Evolutionary conservation across 2,329 filamentous ascomycete genomes (phyloP).

Genomic region (Hypoxylon rubiginosum): DNA sequence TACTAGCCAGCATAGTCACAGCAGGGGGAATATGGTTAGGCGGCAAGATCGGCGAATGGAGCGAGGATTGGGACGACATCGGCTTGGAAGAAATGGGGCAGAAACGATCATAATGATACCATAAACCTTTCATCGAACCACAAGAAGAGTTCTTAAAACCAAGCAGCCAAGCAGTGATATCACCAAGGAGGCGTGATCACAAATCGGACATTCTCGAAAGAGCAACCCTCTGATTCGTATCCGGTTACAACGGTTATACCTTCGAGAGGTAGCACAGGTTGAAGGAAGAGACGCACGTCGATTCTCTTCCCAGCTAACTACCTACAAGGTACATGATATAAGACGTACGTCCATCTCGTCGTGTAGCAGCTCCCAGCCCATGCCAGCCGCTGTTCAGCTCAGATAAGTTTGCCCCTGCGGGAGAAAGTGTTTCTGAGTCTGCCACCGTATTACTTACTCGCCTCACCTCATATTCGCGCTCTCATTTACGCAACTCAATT

Average conservation of each 20-base stretch:
- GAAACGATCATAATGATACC: conserved; percentile 69
- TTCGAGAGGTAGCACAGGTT: neutral
- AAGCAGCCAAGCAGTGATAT: conserved; percentile 4
- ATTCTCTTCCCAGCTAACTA: conserved; percentile 12
- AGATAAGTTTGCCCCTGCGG: neutral
- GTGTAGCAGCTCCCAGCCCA: neutral
- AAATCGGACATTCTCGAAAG: neutral
- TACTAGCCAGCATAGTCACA: conserved; percentile 76
- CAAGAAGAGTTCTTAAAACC: conserved; percentile 15
- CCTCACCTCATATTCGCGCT: neutral
- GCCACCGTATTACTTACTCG: neutral
- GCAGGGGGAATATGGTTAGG: conserved; percentile 80
- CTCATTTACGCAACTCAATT: neutral
- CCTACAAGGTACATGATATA: neutral
- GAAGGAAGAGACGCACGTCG: neutral
- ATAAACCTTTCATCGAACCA: conserved; percentile 25
- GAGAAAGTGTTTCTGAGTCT: neutral
- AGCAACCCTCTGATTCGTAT: neutral
- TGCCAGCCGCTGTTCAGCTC: neutral
- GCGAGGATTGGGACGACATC: conserved; percentile 72
- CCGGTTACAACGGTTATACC: neutral
- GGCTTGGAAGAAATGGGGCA: conserved; percentile 78
- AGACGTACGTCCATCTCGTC: neutral
- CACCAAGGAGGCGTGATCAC: neutral
- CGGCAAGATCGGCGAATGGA: conserved; percentile 66